Evolutionary conservation across 2,329 filamentous ascomycete genomes (phyloP).

Genomic region (Tolypocladium ovalisporum): DNA sequence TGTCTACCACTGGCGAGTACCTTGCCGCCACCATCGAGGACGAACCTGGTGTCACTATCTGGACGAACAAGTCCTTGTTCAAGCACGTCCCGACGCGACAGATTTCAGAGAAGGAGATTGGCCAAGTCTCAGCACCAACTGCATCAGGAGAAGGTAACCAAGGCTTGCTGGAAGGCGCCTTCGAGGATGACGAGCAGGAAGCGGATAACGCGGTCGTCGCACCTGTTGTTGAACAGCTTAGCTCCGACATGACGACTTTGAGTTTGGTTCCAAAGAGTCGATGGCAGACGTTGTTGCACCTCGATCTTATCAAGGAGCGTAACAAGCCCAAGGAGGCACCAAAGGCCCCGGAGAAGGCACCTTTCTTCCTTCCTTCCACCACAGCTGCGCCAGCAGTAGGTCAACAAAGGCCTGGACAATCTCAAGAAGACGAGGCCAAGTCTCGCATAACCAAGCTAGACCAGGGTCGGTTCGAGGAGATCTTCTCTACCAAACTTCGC

Average conservation of each 20-base stretch:
- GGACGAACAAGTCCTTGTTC: constrained; percentile 91
- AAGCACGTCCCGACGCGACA: constrained; percentile 78
- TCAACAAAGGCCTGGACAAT: constrained; percentile 18
- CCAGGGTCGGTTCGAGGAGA: constrained; percentile 42
- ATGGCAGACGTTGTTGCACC: constrained; percentile 89
- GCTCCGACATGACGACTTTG: constrained; percentile 72
- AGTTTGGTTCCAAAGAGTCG: constrained; percentile 80
- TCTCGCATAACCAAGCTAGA: constrained; percentile 64
- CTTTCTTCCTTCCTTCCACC: constrained; percentile 80
- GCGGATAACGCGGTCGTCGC: constrained; percentile 43
- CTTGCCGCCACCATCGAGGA: constrained; percentile 81
- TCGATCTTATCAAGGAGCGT: constrained; percentile 84
- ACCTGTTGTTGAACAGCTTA: constrained; percentile 63
- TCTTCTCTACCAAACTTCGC: constrained; percentile 46
- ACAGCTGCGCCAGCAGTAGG: constrained; percentile 31
- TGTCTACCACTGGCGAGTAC: constrained; percentile 85
- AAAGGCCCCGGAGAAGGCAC: constrained; percentile 85
- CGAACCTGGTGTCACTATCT: constrained; percentile 80
- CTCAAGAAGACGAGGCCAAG: constrained; percentile 31
- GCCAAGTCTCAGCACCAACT: constrained; percentile 55
- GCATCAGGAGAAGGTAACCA: constrained; percentile 74
- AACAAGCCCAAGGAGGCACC: constrained; percentile 91
- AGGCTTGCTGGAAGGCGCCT: constrained; percentile 65
- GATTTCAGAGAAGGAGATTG: constrained; percentile 67
- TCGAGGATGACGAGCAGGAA: constrained; percentile 44